phyloP scores from a whole-genome alignment of 306 rosid genomes.

The Corylus heterophylla region DNA sequence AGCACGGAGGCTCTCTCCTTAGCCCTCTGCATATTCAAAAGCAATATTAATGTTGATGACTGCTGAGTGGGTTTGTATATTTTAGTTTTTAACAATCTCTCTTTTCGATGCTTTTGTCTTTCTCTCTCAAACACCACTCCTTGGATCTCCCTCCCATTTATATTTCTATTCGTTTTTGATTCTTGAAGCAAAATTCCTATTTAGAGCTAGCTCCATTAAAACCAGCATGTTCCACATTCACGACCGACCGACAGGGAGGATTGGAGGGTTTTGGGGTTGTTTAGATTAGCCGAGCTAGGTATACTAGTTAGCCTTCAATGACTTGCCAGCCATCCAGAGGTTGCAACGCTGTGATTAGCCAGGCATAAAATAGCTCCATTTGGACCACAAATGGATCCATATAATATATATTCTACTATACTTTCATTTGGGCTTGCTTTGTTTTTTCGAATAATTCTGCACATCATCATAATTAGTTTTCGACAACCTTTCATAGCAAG shows the following conservation, averaged over 20 bases:
- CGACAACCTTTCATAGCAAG: not conserved
- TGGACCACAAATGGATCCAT: not conserved
- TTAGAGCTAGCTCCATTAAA: slow-evolving; percentile 49
- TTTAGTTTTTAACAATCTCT: not conserved
- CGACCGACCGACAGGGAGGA: not conserved
- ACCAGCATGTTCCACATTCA: slow-evolving; percentile 48
- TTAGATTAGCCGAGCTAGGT: not conserved
- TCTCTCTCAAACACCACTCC: slow-evolving; percentile 29
- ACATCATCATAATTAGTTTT: not conserved
- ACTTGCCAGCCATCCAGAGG: not conserved
- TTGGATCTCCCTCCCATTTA: slow-evolving; percentile 67
- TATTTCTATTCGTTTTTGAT: slow-evolving; percentile 28
- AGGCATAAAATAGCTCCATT: too few species aligned
- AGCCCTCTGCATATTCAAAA: slow-evolving; percentile 16
- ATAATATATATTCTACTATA: not conserved
- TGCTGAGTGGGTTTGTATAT: slow-evolving; percentile 2
- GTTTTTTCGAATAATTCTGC: not conserved
- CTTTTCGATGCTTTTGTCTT: slow-evolving; percentile 41
- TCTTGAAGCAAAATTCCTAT: slow-evolving; percentile 42
- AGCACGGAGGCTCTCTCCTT: not conserved
- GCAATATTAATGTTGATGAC: not conserved
- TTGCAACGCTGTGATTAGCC: too few species aligned
- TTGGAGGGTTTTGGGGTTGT: not conserved
- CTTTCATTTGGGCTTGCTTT: not conserved
- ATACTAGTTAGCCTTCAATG: not conserved